These are phyloP conservation scores for Gracilaria domingensis DNA, from an alignment of 23 red algal genomes.

Conservation along the genomic window DNA sequence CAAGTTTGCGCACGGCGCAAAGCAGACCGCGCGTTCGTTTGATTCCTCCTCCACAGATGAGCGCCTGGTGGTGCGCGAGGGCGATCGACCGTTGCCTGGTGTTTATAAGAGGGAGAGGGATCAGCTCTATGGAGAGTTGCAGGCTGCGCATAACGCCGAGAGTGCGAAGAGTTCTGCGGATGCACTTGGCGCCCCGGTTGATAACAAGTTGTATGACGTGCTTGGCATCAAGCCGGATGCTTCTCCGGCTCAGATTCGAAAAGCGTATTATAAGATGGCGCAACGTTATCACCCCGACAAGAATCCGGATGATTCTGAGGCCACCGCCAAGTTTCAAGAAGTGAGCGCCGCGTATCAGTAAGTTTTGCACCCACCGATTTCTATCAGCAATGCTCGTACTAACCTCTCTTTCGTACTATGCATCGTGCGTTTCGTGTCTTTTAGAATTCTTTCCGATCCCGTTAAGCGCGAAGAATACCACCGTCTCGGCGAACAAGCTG, in stretches of 20 bases:
- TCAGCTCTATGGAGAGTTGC: slow-evolving; percentile 48
- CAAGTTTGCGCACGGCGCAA: slow-evolving; percentile 61
- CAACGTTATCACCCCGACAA: slow-evolving; percentile 82
- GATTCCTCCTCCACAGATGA: background rate
- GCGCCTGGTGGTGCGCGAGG: slow-evolving; percentile 8
- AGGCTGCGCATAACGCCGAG: slow-evolving; percentile 8
- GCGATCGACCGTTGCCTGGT: background rate
- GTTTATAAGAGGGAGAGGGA: slow-evolving; percentile 34
- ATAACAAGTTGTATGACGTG: slow-evolving; percentile 76
- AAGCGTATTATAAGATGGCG: slow-evolving; percentile 91
- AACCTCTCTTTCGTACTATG: background rate
- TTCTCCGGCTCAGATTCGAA: slow-evolving; percentile 83
- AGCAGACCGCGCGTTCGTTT: slow-evolving; percentile 23
- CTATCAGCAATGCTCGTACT: too few species aligned
- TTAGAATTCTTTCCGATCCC: slow-evolving; percentile 67
- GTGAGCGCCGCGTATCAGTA: slow-evolving; percentile 93
- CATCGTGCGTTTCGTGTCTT: background rate
- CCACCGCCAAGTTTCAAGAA: slow-evolving; percentile 85
- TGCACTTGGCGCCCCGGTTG: slow-evolving; percentile 55
- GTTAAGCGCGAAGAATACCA: slow-evolving; percentile 78
- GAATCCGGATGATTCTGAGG: slow-evolving; percentile 65
- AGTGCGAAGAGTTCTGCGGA: slow-evolving; percentile 26
- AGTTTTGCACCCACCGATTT: slow-evolving; percentile 2
- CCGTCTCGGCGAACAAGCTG: slow-evolving; percentile 51
- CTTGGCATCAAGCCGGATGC: slow-evolving; percentile 81